phyloP scores from a whole-genome alignment of 2,329 filamentous ascomycete species.

The Huntiella abstrusa region DNA sequence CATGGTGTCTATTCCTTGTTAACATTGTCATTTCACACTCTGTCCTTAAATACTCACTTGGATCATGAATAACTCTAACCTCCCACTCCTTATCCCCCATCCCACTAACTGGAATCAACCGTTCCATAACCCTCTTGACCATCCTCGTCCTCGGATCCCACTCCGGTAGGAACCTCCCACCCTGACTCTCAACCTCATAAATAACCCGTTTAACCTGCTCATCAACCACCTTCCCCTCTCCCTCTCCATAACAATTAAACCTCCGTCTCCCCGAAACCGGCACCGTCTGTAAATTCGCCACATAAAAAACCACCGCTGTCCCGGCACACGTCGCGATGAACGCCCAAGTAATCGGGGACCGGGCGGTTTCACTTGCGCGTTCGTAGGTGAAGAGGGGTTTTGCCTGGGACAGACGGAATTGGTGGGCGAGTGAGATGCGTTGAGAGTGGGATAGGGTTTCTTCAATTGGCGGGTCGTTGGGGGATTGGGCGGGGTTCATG shows the following conservation, averaged over 20 bases:
- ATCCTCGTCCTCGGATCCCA: constrained; percentile 32
- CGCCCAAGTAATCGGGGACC: constrained; percentile 21
- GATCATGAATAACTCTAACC: constrained; percentile 54
- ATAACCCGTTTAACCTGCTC: constrained; percentile 38
- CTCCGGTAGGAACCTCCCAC: constrained; percentile 35
- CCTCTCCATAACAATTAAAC: constrained; percentile 49
- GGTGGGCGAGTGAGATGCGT: constrained; percentile 4
- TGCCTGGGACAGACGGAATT: constrained; percentile 15
- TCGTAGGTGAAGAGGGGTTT: constrained; percentile 20
- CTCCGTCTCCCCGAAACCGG: constrained; percentile 51
- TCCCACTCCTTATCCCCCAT: constrained; percentile 45
- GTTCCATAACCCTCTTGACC: constrained; percentile 45
- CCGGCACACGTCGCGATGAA: constrained; percentile 23
- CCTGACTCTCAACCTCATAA: constrained; percentile 30
- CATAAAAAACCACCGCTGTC: constrained; percentile 40
- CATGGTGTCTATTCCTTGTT: constrained; percentile 23
- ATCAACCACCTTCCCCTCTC: constrained; percentile 27
- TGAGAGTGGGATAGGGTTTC: constrained; percentile 1
- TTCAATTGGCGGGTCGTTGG: constrained; percentile 6
- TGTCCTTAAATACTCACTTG: constrained; percentile 19
- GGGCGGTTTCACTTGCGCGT: constrained; percentile 17
- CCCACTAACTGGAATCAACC: constrained; percentile 49
- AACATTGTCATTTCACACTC: constrained; percentile 1
- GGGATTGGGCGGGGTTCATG: constrained; percentile 9
- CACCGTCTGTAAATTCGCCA: constrained; percentile 50